A percentile compares a stretch with the other conserved stretches of the same genome.
These are phyloP conservation scores for Xylariomycetidae sp. DNA, from an alignment of 2,329 filamentous ascomycete species.

Conservation along the genomic window DNA sequence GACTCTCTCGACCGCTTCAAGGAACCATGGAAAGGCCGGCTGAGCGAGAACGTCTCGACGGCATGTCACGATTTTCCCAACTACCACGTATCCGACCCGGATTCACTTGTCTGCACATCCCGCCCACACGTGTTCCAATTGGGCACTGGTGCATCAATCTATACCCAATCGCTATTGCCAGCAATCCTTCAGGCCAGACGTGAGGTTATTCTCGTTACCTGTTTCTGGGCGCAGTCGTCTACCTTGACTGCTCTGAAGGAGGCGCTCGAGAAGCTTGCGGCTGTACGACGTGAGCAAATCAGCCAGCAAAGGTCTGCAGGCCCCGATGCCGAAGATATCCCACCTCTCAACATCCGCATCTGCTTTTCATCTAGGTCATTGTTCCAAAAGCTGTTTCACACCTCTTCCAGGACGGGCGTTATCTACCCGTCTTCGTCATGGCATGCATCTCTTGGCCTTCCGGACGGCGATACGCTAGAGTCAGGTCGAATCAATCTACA, in stretches of 20 bases:
- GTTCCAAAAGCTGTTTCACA: conserved; percentile 71
- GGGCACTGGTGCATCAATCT: conserved; percentile 56
- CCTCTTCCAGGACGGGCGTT: conserved; percentile 57
- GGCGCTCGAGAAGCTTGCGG: conserved; percentile 56
- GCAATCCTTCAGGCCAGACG: conserved; percentile 55
- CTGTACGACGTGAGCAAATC: conserved; percentile 32
- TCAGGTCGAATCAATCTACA: conserved; percentile 60
- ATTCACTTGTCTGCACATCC: conserved; percentile 45
- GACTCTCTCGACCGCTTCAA: conserved; percentile 13
- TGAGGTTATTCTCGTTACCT: conserved; percentile 73
- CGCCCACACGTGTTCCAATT: conserved; percentile 44
- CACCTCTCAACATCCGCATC: conserved; percentile 57
- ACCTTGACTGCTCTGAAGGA: conserved; percentile 54
- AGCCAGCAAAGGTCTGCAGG: conserved; percentile 20
- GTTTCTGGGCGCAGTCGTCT: conserved; percentile 71
- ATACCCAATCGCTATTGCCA: conserved; percentile 51
- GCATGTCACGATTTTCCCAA: conserved; percentile 39
- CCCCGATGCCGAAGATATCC: conserved; percentile 8
- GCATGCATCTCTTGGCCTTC: conserved; percentile 59
- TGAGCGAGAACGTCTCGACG: conserved; percentile 8
- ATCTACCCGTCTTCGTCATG: conserved; percentile 57
- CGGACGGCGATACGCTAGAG: conserved; percentile 44
- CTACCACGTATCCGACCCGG: conserved; percentile 39
- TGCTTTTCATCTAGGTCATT: conserved; percentile 72
- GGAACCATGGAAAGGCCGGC: conserved; percentile 19